Evolutionary conservation across 768 basidiomycete species (phyloP).

Genomic region (Kwoniella shandongensis): DNA sequence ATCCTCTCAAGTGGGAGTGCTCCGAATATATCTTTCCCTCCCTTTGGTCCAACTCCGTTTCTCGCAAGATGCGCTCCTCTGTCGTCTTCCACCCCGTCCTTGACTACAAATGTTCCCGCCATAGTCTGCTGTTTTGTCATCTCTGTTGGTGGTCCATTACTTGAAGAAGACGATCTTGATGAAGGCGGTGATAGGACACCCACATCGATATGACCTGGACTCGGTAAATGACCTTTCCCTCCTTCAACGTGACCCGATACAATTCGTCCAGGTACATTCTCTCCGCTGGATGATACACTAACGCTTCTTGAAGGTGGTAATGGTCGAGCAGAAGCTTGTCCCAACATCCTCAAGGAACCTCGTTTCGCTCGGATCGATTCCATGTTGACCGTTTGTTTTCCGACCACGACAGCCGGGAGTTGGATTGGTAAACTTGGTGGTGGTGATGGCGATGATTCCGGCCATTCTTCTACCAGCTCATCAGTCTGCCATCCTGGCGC

Average conservation of each 20-base stretch:
- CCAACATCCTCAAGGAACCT: slow-evolving; percentile 40
- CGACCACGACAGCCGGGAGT: slow-evolving; percentile 58
- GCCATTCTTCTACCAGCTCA: slow-evolving; percentile 89
- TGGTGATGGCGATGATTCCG: slow-evolving; percentile 58
- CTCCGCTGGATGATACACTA: slow-evolving; percentile 1
- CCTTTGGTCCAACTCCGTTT: slow-evolving; percentile 30
- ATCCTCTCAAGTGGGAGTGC: slow-evolving; percentile 54
- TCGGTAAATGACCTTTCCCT: slow-evolving; percentile 22
- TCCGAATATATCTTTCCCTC: slow-evolving; percentile 35
- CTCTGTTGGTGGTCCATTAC: slow-evolving; percentile 52
- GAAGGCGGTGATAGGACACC: slow-evolving; percentile 35
- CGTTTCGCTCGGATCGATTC: slow-evolving; percentile 39
- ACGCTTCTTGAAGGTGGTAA: slow-evolving; percentile 28
- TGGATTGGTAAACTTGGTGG: slow-evolving; percentile 40
- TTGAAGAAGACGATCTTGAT: slow-evolving; percentile 36
- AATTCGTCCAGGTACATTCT: slow-evolving; percentile 17
- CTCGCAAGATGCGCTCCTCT: slow-evolving; percentile 34
- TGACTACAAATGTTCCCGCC: slow-evolving; percentile 40
- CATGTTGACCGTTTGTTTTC: slow-evolving; percentile 49
- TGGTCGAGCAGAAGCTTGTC: slow-evolving; percentile 38
- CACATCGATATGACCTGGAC: slow-evolving; percentile 14
- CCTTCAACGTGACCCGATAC: slow-evolving; percentile 44
- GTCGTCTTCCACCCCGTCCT: slow-evolving; percentile 46
- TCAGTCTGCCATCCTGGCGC: slow-evolving; percentile 59
- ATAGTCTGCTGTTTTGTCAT: slow-evolving; percentile 42